These are phyloP conservation scores for Gleditsia sinensis DNA, from an alignment of 306 rosid species.

Conservation along the genomic window DNA sequence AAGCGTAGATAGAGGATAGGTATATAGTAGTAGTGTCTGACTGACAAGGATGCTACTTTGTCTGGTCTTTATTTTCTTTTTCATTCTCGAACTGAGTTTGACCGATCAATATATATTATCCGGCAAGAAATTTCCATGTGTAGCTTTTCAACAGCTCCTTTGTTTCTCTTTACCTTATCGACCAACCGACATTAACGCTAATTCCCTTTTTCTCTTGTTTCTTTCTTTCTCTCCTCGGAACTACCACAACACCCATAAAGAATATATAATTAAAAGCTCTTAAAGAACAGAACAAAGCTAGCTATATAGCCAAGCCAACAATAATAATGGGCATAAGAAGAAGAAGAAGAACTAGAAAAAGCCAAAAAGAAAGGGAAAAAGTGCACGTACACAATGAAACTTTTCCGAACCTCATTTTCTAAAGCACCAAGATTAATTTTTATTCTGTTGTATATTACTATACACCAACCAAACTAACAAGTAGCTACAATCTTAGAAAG, in stretches of 20 bases:
- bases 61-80: constrained; percentile 51
- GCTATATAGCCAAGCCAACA: not conserved
- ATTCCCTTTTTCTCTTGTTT: constrained; percentile 31
- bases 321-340: too few species aligned
- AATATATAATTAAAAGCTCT: not conserved
- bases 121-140: constrained; percentile 64
- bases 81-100: constrained; percentile 49
- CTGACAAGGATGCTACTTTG: constrained; percentile 69
- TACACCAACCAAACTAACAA: constrained; percentile 33
- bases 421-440: constrained; percentile 28
- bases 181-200: constrained; percentile 52
- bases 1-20: constrained; percentile 29
- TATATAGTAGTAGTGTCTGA: constrained; percentile 8
- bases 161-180: constrained; percentile 72
- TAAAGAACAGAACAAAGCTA: not conserved
- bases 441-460: constrained; percentile 19
- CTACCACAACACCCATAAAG: constrained; percentile 47
- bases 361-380: constrained; percentile 4
- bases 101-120: constrained; percentile 38
- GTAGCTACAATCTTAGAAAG: constrained; percentile 41
- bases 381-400: constrained; percentile 14
- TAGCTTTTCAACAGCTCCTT: constrained; percentile 63
- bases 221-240: constrained; percentile 53
- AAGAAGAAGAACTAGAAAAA: constrained; percentile 12
- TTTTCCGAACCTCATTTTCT: constrained; percentile 31